Base-by-base conservation (phyloP, 2,329 filamentous ascomycete species). In the Cordyceps pruinosa region DNA sequence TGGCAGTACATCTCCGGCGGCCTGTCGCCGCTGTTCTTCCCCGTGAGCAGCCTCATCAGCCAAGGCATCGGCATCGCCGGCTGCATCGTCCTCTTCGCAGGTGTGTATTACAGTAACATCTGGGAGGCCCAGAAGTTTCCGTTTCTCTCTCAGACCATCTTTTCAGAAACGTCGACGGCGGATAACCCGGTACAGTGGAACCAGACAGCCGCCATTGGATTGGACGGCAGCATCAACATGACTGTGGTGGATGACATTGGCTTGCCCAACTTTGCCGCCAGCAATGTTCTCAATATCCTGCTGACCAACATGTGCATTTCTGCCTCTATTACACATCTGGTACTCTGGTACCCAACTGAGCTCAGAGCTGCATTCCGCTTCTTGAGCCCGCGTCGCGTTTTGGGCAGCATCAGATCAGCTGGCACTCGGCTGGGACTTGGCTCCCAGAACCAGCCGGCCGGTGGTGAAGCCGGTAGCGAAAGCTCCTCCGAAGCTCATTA, bases 251-350 rank as follows among this genome's bases (percentile, higher is more conserved):
- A 67, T 0, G 58, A 62, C 6, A 60, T 69, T 44, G 75, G 76
- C 8, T 58, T 75, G 6, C 77, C 77, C 0, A 76, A 65, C 50
- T 64, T 80, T 26, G 66, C 77, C 9, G 64, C 70, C 0, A 66
- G 70, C n/a, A 69, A 78, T 57, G 64, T 71, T 13, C 57, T 66
- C 7, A 71, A 74, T 57, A 64, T 78, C 15, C 65, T 79, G 32
- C 71, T 70, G 2, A 69, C 70, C 4, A 80, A 79, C 60, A 69
- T 77, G 61, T 75, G 71, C 3, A 66, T 77, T 25, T 78, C 77
- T 4, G 77, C 78, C 2, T 72, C 74, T 1, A 65, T 81, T 19
- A 68, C 58, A 5, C 63, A 64, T 37, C 51, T 64, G 32, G 41
- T 61, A 41, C 53, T 32, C n/a, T 66, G 65, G 64, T 64, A 69